Conservation (phyloP, 805 yeast species). For the Wickerhamiella azyma region DNA sequence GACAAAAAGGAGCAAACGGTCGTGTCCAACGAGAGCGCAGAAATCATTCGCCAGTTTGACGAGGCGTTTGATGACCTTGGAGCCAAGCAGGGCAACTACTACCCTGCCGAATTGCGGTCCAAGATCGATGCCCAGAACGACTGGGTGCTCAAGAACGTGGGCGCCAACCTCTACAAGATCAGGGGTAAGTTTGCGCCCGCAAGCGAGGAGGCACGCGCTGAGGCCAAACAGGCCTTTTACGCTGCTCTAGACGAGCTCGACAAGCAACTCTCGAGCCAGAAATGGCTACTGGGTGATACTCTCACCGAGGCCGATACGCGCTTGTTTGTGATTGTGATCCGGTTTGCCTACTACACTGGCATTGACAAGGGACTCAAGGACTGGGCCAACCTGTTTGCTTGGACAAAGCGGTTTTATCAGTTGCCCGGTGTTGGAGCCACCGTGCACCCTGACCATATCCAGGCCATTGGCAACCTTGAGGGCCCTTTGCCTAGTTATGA, state of each 20-base stretch:
- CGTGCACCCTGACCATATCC: slow-evolving; percentile 75
- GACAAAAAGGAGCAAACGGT: slow-evolving; percentile 68
- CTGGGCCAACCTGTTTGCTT: slow-evolving; percentile 61
- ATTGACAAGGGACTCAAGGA: slow-evolving; percentile 61
- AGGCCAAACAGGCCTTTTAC: slow-evolving; percentile 46
- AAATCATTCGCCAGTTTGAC: slow-evolving; percentile 70
- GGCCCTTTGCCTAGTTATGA: background rate
- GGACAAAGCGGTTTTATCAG: slow-evolving; percentile 61
- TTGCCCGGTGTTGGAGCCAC: slow-evolving; percentile 58
- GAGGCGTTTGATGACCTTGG: slow-evolving; percentile 39
- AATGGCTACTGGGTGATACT: slow-evolving; percentile 43
- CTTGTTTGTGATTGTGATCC: slow-evolving; percentile 66
- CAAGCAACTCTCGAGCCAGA: slow-evolving; percentile 18
- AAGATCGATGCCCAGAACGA: slow-evolving; percentile 62
- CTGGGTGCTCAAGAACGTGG: slow-evolving; percentile 40
- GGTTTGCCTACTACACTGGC: slow-evolving; percentile 87
- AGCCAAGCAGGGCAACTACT: slow-evolving; percentile 40
- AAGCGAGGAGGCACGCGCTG: slow-evolving; percentile 64
- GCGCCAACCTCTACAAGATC: slow-evolving; percentile 72
- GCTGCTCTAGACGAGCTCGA: slow-evolving; percentile 37
- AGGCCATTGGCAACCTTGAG: background rate
- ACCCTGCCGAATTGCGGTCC: slow-evolving; percentile 39
- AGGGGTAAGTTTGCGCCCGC: slow-evolving; percentile 85
- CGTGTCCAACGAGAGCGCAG: slow-evolving; percentile 84
- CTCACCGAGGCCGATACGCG: slow-evolving; percentile 84